Percentiles rank a stretch among this genome's conserved stretches.
Conservation (phyloP, 1,284 basidiomycete species). For the Coniferiporia sulphurascens region DNA sequence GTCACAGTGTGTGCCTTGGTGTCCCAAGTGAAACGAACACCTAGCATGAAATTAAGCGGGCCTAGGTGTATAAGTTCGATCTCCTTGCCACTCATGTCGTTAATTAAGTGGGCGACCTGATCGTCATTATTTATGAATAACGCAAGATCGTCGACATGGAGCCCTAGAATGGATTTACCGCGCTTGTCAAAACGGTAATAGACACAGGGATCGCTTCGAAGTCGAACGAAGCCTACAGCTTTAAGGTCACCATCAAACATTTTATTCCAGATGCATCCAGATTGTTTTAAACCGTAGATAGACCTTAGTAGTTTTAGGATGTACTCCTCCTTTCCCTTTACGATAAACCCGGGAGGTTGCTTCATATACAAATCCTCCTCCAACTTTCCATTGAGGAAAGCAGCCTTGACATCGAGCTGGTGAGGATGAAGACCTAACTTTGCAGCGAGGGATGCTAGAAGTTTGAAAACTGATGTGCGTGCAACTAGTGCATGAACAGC, state of each 20-base stretch:
- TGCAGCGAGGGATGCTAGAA: not conserved
- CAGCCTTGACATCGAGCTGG: slow-evolving; percentile 32
- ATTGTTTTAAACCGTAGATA: slow-evolving; percentile 22
- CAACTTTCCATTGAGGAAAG: slow-evolving; percentile 34
- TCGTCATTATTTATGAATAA: slow-evolving; percentile 19
- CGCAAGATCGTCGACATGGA: not conserved
- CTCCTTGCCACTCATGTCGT: slow-evolving; percentile 18
- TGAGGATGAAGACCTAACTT: slow-evolving; percentile 23
- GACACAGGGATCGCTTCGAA: not conserved
- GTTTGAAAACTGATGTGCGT: not conserved
- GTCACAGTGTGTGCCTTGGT: slow-evolving; percentile 27
- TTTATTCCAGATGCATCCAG: slow-evolving; percentile 25
- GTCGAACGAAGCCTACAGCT: not conserved
- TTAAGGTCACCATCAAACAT: slow-evolving; percentile 14
- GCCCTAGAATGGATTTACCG: not conserved
- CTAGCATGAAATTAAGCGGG: slow-evolving; percentile 27
- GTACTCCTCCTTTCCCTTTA: slow-evolving; percentile 19
- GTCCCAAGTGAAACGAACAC: slow-evolving; percentile 34
- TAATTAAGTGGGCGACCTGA: not conserved
- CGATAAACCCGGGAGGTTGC: slow-evolving; percentile 27
- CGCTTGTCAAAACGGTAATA: not conserved
- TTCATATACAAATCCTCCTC: slow-evolving; percentile 38
- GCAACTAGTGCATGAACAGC: slow-evolving; percentile 28
- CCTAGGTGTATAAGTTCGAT: not conserved
- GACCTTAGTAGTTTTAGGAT: slow-evolving; percentile 19